These are phyloP conservation scores for Xerophyta viscosa DNA, from an alignment of 106 monocot genomes.

Conservation along the genomic window DNA sequence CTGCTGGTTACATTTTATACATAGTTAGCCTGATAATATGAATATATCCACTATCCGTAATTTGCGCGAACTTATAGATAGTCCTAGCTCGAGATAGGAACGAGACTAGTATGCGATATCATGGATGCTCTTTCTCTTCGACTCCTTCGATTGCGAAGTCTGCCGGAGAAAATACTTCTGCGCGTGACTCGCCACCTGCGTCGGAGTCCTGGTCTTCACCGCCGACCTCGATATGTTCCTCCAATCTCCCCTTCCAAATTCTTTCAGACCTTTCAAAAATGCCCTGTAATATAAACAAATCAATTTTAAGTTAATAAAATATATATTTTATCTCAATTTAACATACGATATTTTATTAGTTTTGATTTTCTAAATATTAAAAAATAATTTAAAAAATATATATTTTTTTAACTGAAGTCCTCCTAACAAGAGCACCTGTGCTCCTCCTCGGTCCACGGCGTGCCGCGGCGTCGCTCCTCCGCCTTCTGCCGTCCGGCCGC, in stretches of 20 bases:
- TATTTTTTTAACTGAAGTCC: too few relatives aligned
- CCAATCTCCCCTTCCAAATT: not conserved
- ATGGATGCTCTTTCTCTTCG: constrained; percentile 10
- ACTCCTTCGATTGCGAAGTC: not conserved
- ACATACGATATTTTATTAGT: too few relatives aligned
- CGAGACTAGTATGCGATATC: constrained; percentile 4
- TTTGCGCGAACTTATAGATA: too few relatives aligned
- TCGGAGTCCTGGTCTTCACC: not conserved
- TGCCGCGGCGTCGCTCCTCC: not conserved
- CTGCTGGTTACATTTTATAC: too few relatives aligned
- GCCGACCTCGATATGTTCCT: not conserved
- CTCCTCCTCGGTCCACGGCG: constrained; percentile 6
- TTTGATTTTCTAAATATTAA: too few relatives aligned
- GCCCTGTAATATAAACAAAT: not conserved
- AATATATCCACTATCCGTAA: too few relatives aligned
- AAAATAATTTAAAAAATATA: too few relatives aligned
- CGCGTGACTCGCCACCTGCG: not conserved
- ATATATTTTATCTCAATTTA: too few relatives aligned
- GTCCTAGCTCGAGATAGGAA: too few relatives aligned
- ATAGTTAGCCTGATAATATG: too few relatives aligned
- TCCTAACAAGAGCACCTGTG: not conserved
- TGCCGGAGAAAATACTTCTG: constrained; percentile 3
- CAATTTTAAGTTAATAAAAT: too few relatives aligned
- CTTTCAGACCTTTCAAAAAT: not conserved
- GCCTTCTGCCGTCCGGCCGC: not conserved